Evolutionary conservation across 495 filamentous ascomycete species (phyloP).

Genomic region (Aspergillus bertholletiae): DNA sequence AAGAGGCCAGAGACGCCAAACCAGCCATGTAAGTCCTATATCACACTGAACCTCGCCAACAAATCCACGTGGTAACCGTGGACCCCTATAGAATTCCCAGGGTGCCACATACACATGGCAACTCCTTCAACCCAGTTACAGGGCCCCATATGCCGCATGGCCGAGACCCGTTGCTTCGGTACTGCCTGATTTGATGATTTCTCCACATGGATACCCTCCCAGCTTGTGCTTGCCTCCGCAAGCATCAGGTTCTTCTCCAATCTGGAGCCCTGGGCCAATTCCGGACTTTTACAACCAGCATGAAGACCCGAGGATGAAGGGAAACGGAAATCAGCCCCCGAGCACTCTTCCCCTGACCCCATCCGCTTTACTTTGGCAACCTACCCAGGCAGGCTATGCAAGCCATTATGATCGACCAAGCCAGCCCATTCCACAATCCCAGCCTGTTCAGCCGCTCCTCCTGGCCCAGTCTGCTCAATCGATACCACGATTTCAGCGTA

Average conservation of each 20-base stretch:
- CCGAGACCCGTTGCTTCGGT: not conserved
- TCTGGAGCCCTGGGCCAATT: not conserved
- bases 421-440: not conserved
- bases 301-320: not conserved
- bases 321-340: not conserved
- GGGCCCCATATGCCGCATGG: not conserved
- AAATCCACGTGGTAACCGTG: not conserved
- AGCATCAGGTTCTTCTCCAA: not conserved
- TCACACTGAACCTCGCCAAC: too few relatives aligned
- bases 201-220: not conserved
- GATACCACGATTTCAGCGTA: not conserved
- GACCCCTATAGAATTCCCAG: not conserved
- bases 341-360: not conserved
- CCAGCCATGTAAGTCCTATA: not conserved
- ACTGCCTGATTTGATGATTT: not conserved
- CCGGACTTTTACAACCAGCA: not conserved
- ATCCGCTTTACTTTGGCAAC: not conserved
- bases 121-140: not conserved
- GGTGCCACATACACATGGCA: not conserved
- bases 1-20: constrained; percentile 7
- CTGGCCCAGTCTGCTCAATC: not conserved
- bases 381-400: not conserved
- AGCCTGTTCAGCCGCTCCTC: not conserved
- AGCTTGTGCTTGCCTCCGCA: not conserved
- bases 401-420: not conserved